These are phyloP conservation scores for Eucalyptus cloeziana DNA, from an alignment of 345 rosid genomes.

Conservation along the genomic window DNA sequence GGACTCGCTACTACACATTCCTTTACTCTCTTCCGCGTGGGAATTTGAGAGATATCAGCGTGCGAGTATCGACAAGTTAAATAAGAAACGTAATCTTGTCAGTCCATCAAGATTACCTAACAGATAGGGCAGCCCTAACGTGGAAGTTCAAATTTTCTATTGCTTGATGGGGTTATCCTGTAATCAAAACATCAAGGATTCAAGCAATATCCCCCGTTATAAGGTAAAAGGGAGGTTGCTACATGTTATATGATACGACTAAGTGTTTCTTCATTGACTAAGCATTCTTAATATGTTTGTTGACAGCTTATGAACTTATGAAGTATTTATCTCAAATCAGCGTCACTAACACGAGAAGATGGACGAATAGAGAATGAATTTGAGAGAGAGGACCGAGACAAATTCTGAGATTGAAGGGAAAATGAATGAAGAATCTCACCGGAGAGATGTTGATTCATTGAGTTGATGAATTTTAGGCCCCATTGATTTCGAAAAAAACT, in stretches of 20 bases:
- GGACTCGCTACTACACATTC: too few species aligned
- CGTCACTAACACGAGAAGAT: background rate
- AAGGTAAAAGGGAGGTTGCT: too few species aligned
- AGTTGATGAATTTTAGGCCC: background rate
- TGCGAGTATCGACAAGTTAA: too few species aligned
- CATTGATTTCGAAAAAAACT: too few species aligned
- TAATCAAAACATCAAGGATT: too few species aligned
- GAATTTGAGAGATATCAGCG: too few species aligned
- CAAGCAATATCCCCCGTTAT: too few species aligned
- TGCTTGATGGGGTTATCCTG: too few species aligned
- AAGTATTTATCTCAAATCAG: background rate
- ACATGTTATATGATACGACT: background rate
- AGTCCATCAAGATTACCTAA: too few species aligned
- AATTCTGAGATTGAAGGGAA: background rate
- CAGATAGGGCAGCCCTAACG: too few species aligned
- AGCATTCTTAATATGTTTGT: background rate
- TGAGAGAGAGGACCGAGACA: background rate
- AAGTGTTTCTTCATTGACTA: background rate
- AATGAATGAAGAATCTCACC: background rate
- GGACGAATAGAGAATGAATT: background rate
- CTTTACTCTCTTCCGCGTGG: too few species aligned
- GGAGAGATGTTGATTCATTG: background rate
- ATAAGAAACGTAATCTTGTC: fast-evolving
- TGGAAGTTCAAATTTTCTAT: too few species aligned
- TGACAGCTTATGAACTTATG: background rate